A percentile compares a stretch with the other conserved stretches of the same genome.
Evolutionary conservation across 1,284 basidiomycete genomes (phyloP).

Genomic region (Ustilago loliicola): DNA sequence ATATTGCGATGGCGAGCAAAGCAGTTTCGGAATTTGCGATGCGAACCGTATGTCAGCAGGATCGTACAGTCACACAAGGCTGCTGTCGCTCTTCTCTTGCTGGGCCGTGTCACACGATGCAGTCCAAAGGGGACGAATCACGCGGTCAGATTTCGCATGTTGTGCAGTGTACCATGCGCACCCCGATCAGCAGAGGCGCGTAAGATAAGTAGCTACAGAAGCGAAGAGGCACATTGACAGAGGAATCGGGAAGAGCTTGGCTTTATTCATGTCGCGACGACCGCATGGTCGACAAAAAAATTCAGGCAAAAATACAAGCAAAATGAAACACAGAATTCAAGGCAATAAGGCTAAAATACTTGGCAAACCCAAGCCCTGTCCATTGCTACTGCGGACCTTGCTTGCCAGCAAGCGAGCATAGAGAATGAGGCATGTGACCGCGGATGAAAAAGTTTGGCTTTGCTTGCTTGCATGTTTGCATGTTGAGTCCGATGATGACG

Average conservation of each 20-base stretch:
- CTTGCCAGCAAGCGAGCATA: neutral
- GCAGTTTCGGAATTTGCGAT: neutral
- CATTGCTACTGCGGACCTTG: neutral
- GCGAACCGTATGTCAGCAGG: neutral
- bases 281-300: neutral
- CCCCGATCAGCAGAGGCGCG: neutral
- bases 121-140: neutral
- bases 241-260: neutral
- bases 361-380: neutral
- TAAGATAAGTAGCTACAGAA: neutral
- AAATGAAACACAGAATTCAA: neutral
- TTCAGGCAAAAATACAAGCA: neutral
- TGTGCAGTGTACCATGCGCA: neutral
- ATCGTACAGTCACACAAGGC: constrained; percentile 1
- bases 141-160: neutral
- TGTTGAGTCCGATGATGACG: neutral
- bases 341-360: neutral
- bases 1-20: neutral
- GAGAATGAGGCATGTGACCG: neutral
- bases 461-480: neutral
- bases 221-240: neutral
- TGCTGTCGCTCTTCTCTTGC: neutral
- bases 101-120: constrained; percentile 1
- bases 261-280: constrained; percentile 4
- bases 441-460: neutral